Base-by-base conservation (phyloP, 2,329 filamentous ascomycete genomes). In the Rosellinia necatrix region DNA sequence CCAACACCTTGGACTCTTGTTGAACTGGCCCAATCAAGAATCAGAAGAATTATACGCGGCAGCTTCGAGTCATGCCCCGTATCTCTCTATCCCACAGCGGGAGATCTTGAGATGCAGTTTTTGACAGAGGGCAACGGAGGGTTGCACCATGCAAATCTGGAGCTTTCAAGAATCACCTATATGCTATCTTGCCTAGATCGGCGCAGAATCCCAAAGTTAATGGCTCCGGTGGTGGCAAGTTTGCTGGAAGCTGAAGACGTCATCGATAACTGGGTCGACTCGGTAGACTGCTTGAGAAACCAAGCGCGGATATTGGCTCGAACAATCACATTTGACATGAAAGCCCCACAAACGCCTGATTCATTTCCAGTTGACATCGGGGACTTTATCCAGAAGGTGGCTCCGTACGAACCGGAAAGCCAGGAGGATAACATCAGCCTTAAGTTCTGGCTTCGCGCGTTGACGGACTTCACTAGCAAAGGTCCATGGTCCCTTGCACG, bases 191-290 rank as follows among this genome's bases (percentile, higher is more conserved):
- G n/a, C 34, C 34, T 46, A 6, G 17, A 53, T 10, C 17, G 50
- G 17, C 50, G 50, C 13, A 40, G 50, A n/a, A 32, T 53, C 12
- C 50, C 50, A n/a, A 53, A 53, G 25, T 15, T 53, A 19, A 53
- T 53, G 50, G 50, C 50, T 17, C 42, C 41, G 1, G 17, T 53
- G 9, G 4, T 53, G 17, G 42, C 50, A 5, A 24, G 32, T 25
- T 24, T 53, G 15, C 27, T 53, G 12, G 25, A 35, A 29, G 35
- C 35, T 12, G 21, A 53, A 21, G 51, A 53, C 12, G 29, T 53
- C 9, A n/a, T 53, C n/a, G 43, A 42, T 7, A 42, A n/a, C 15
- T 53, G 51, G 51, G 37, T 29, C 7, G 35, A 42, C 35, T 53
- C 51, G 3, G 34, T 42, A 13, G 27, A 48, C 5, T 15, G 48